Evolutionary conservation across 768 basidiomycete genomes (phyloP), one percentile per base, ranked within the genome.

Genomic region (Suillus cothurnatus): DNA sequence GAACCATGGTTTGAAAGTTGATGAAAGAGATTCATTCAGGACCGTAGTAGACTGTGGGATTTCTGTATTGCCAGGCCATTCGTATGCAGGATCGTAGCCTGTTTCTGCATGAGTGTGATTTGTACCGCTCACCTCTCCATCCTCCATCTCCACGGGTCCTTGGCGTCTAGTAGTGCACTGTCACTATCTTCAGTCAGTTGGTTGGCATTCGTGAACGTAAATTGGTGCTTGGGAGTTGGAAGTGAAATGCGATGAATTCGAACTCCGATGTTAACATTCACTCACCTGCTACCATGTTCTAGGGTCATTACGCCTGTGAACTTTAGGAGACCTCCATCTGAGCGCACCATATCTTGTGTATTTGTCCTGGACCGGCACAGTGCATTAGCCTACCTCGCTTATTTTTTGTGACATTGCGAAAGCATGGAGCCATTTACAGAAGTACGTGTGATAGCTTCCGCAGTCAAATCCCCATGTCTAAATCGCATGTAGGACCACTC

Each of bases 21-120:
- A 69, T 71, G 59, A 64, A 71, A 67, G 52, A 68, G 65, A 49
- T 68, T 68, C 61, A 31, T 67, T 41, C 23, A 39, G 57, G 36
- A 58, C 17, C 38, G 57, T 38, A 58, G 58, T 26, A 58, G 39
- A 19, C 11, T 59, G 58, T 59, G 58, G 11, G 41, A 36, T 12
- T 66, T 69, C 62, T 34, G 41, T 55, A 53, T 71, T 82, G 61
- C 82, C 84, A 28, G 87, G 87, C 85, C 88, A 91, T 80, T 90
- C 89, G 55, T 81, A 78, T 17, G 82, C 77, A 26, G 85, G 81
- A 67, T 87, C 81, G 69, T 91, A 85, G 9, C 56, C 63, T 53
- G 38, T 21, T 41, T 53, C 43, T 47, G 52, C 19, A 45, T 45
- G 31, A 31, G 31, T 62, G 66, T 66, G 55, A 50, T 56, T 41